Evolutionary conservation across 352 stramenopile genomes (phyloP).

Genomic region (Pythium phragmitis): DNA sequence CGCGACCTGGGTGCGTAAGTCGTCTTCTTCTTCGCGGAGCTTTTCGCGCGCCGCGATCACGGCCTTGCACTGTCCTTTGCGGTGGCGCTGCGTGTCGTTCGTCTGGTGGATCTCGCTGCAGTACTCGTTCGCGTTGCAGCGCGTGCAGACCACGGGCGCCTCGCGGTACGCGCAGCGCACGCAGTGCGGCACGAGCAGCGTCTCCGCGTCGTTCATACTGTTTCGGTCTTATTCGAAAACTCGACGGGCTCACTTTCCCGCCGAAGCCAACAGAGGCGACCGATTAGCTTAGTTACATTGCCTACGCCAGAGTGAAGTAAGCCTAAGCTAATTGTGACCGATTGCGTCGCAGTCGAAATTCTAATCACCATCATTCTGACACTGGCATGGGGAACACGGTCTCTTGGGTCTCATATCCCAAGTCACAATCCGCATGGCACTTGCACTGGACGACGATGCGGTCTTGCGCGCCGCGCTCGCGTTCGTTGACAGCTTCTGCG

Average conservation of each 20-base stretch:
- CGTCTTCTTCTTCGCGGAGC: constrained; percentile 13
- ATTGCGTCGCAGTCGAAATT: no score
- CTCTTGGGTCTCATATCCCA: no score
- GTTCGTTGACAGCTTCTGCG: background rate
- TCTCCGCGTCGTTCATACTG: background rate
- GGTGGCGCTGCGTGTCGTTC: constrained; percentile 16
- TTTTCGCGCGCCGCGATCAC: constrained; percentile 4
- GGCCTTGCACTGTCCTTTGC: constrained; percentile 7
- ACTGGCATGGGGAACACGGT: no score
- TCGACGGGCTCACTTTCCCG: background rate
- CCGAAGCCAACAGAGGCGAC: background rate
- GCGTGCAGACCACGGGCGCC: constrained; percentile 5
- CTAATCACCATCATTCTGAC: no score
- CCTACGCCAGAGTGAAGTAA: no score
- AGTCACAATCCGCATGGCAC: background rate
- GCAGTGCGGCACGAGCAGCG: constrained; percentile 10
- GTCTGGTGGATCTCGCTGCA: constrained; percentile 14
- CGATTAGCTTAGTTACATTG: background rate
- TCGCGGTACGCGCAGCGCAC: constrained; percentile 11
- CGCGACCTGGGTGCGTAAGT: background rate
- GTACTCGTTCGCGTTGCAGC: constrained; percentile 6
- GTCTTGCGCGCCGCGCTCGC: background rate
- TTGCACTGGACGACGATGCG: background rate
- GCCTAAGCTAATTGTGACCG: no score
- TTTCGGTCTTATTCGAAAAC: background rate